Percentiles rank a stretch among this genome's conserved stretches.
Conservation (phyloP, 306 rosid species). For the Quercus engelmannii region DNA sequence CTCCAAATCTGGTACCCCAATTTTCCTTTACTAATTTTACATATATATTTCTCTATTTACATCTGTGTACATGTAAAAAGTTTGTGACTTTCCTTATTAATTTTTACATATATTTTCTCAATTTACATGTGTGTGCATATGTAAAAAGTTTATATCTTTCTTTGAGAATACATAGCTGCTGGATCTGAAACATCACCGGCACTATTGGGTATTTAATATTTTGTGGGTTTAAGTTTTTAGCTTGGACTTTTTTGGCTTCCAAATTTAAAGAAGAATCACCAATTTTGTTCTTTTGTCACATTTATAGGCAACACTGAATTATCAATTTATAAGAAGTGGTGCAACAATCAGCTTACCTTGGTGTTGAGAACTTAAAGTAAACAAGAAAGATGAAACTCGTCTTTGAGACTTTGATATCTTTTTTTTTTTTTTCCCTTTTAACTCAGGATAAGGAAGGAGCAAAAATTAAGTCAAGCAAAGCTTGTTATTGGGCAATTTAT, state of each 20-base stretch:
- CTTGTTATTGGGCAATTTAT: background rate
- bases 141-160: background rate
- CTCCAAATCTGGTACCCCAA: slow-evolving; percentile 58
- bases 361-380: background rate
- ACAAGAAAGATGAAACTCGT: background rate
- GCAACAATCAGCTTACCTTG: background rate
- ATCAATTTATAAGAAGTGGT: background rate
- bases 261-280: background rate
- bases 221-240: background rate
- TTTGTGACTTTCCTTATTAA: background rate
- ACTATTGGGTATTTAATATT: background rate
- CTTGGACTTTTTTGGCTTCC: background rate
- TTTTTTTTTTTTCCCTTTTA: background rate
- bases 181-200: background rate
- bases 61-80: background rate
- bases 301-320: background rate
- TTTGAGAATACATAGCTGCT: background rate
- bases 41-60: background rate
- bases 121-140: background rate
- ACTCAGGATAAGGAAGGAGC: background rate
- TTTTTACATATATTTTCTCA: background rate
- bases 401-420: background rate
- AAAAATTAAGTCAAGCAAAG: background rate
- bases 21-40: too few species aligned
- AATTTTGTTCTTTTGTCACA: background rate